A percentile compares a stretch with the other conserved stretches of the same genome.
Evolutionary conservation across 805 yeast genomes (phyloP).

Genomic region (Candida endomychidarum): DNA sequence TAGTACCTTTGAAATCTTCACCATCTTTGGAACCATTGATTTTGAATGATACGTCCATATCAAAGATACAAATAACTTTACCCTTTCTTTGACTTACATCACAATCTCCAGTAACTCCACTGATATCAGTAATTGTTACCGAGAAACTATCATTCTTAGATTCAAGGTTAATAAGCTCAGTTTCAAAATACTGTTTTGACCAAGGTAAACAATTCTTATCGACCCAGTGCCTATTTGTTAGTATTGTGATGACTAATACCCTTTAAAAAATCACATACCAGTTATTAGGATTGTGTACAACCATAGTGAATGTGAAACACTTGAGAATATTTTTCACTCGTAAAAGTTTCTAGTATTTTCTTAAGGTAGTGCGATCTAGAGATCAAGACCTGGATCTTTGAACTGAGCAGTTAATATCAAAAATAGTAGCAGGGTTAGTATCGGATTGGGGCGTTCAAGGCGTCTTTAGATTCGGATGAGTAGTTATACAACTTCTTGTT

Average conservation of each 20-base stretch:
- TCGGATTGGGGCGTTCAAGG: too few species aligned
- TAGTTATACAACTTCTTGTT: too few species aligned
- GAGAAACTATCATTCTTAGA: constrained; percentile 25
- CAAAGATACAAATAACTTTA: constrained; percentile 73
- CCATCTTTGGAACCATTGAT: constrained; percentile 41
- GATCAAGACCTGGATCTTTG: too few species aligned
- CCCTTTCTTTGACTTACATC: constrained; percentile 85
- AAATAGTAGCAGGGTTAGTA: too few species aligned
- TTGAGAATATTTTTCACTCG: constrained; percentile 5
- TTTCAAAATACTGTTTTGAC: constrained; percentile 52
- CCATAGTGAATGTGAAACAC: constrained; percentile 40
- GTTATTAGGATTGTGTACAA: constrained; percentile 70
- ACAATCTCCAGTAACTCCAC: constrained; percentile 63
- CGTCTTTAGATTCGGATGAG: too few species aligned
- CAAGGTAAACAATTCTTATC: constrained; percentile 67
- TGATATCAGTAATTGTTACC: constrained; percentile 39
- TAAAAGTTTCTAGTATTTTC: constrained; percentile 1
- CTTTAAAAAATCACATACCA: constrained; percentile 41
- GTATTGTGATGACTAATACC: constrained; percentile 4
- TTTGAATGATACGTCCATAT: constrained; percentile 53
- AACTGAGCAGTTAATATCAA: background rate
- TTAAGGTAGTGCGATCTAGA: too few species aligned
- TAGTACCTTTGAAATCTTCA: constrained; percentile 41
- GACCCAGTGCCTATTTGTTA: constrained; percentile 59
- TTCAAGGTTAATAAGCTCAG: constrained; percentile 32